phyloP scores from a whole-genome alignment of 371 early-diverging fungal genomes.

The Thermomucor indicae-seudaticae region DNA sequence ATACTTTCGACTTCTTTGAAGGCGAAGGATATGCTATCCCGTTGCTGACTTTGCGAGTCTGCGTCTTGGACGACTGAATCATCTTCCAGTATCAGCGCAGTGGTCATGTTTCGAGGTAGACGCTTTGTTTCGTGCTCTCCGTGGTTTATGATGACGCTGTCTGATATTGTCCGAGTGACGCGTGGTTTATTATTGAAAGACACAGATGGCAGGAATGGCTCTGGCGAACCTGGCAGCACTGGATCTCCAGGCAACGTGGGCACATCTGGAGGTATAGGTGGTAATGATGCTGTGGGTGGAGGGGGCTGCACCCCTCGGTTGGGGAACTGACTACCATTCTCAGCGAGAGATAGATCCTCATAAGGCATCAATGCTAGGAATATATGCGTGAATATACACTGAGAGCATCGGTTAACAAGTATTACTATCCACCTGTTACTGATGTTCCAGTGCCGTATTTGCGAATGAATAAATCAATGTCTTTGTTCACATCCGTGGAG shows the following conservation, averaged over 20 bases:
- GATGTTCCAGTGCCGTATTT: constrained; percentile 5
- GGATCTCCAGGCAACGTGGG: constrained; percentile 1
- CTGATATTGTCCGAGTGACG: not conserved
- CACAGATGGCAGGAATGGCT: not conserved
- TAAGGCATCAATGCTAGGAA: constrained; percentile 1
- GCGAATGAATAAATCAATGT: constrained; percentile 7
- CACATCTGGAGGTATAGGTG: constrained; percentile 5
- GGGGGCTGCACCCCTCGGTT: constrained; percentile 1
- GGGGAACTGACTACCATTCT: not conserved
- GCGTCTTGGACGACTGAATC: no score
- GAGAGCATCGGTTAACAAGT: no score
- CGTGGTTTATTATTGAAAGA: not conserved
- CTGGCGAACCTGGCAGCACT: no score
- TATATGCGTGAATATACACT: no score
- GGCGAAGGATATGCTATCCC: constrained; percentile 10
- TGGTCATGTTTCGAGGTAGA: no score
- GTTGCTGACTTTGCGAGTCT: no score
- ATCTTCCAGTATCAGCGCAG: no score
- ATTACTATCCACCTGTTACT: constrained; percentile 2
- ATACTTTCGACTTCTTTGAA: constrained; percentile 16
- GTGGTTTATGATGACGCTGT: not conserved
- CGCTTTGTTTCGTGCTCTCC: no score
- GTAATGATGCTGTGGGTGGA: constrained; percentile 1
- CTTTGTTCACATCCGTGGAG: constrained; percentile 19
- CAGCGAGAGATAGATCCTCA: not conserved